Conservation (phyloP, 2,329 filamentous ascomycete genomes). For the Sarocladiaceae sp. region DNA sequence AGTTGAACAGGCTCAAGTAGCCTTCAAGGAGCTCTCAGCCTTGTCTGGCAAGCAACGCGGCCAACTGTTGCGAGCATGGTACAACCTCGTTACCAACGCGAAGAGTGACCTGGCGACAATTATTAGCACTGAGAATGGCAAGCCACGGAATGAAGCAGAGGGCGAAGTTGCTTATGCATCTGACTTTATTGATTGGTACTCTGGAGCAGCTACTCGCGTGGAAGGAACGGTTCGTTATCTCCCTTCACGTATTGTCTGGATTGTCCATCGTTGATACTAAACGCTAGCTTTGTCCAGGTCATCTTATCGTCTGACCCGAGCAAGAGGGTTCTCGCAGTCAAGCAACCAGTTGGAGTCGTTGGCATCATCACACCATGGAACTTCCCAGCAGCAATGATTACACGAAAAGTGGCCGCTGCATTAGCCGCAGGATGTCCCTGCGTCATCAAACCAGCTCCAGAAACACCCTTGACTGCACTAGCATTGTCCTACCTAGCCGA, state of each 20-base stretch:
- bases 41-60: too few species aligned
- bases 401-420: conserved; percentile 39
- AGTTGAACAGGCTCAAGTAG: too few species aligned
- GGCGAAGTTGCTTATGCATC: conserved; percentile 56
- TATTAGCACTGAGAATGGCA: conserved; percentile 68
- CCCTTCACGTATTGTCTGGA: too few species aligned
- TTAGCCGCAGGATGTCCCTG: conserved; percentile 68
- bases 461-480: conserved; percentile 65
- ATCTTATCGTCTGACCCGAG: conserved; percentile 55
- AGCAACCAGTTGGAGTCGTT: conserved; percentile 64
- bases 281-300: conserved; percentile 53
- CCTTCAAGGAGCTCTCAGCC: too few species aligned
- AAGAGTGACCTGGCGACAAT: conserved; percentile 37
- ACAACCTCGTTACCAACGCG: too few species aligned
- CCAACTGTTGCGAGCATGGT: too few species aligned
- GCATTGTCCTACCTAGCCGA: conserved; percentile 61
- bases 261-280: too few species aligned
- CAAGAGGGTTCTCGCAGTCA: conserved; percentile 59
- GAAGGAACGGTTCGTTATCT: too few species aligned
- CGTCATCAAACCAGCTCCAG: conserved; percentile 65
- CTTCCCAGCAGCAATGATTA: conserved; percentile 48
- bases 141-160: conserved; percentile 57
- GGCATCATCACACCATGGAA: conserved; percentile 64
- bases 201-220: conserved; percentile 52
- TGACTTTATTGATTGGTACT: conserved; percentile 60